Percentiles rank a stretch among this genome's conserved stretches.
Evolutionary conservation across 805 yeast genomes (phyloP).

Genomic region (Wickerhamiella spandovensis): DNA sequence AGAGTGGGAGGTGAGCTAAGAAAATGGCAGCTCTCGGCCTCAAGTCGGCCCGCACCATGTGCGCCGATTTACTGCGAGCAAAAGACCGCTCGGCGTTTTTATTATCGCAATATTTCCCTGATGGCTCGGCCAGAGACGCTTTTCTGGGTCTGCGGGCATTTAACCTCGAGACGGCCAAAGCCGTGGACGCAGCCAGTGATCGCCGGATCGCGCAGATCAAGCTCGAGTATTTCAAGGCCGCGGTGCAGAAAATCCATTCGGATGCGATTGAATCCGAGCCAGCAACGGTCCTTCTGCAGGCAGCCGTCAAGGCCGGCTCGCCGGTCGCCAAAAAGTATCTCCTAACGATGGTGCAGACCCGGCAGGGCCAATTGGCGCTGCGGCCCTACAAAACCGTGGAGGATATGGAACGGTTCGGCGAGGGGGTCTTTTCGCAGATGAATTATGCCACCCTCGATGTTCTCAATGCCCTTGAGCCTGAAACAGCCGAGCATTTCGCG

Average conservation of each 20-base stretch:
- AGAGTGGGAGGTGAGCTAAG: not conserved
- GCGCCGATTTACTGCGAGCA: conserved; percentile 31
- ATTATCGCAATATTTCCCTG: conserved; percentile 55
- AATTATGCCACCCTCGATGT: conserved; percentile 33
- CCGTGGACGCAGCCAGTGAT: conserved; percentile 29
- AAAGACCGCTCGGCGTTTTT: conserved; percentile 52
- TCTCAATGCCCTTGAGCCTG: conserved; percentile 44
- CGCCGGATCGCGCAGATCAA: conserved; percentile 32
- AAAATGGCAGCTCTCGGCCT: not conserved
- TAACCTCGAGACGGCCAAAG: conserved; percentile 47
- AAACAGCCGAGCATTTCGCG: conserved; percentile 37
- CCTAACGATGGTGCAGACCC: conserved; percentile 45
- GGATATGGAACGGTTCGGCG: conserved; percentile 62
- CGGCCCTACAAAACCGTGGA: conserved; percentile 37
- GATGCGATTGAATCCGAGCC: conserved; percentile 15
- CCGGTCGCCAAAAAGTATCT: conserved; percentile 42
- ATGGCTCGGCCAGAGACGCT: conserved; percentile 41
- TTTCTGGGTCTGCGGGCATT: conserved; percentile 54
- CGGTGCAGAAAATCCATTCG: conserved; percentile 34
- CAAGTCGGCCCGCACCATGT: conserved; percentile 10
- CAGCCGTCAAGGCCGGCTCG: conserved; percentile 35
- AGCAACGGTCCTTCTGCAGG: conserved; percentile 41
- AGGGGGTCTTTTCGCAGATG: conserved; percentile 63
- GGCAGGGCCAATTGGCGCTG: conserved; percentile 38
- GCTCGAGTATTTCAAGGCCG: conserved; percentile 64